Evolutionary conservation across 176 grass and related monocot species (phyloP), one percentile per base, ranked within the genome.

Genomic region (Oryza rufipogon): DNA sequence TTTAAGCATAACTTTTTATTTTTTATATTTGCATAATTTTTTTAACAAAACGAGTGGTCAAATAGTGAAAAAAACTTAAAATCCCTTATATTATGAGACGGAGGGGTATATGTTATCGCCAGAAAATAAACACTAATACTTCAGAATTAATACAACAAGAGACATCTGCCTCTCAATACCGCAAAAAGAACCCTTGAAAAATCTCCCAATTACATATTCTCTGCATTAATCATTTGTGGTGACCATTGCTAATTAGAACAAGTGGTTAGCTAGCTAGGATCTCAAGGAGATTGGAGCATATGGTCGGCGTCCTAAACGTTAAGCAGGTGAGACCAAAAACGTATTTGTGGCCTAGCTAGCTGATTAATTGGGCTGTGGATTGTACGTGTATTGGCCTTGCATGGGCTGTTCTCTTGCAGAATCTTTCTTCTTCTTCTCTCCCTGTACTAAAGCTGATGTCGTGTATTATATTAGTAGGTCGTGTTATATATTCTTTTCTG

Each of bases 401-500:
- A 19, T 19, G 16, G 14, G 14, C 7, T 13, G 10, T 73, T n/a
- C 41, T 14, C 64, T 28, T 0, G 32, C 66, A 86, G 84, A 86
- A 66, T 86, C 76, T 73, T 54, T 44, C 25, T 41, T 39, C 38
- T 6, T 39, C 2, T 52, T 52, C 42, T 71, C 49, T 46, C 51
- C 75, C 76, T 64, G 42, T 11, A 73, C 60, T 74, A 52, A 41
- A 86, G 58, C 67, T 65, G 58, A 49, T 30, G 69, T 38, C 83
- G 48, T 70, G 13, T 70, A 41, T 41, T 41, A 46, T 63, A 56
- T 33, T 49, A 52, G 67, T 68, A 13, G 39, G 33, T 48, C 47
- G 61, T 73, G 69, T 58, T 20, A 58, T 58, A 58, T 20, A 64
- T 74, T 61, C 48, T 84, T 74, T 84, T 84, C 81, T 89, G 87